Evolutionary conservation across 164 flowering plant genomes (phyloP), one percentile per base, ranked within the genome.

Genomic region (Tetracentron sinense): DNA sequence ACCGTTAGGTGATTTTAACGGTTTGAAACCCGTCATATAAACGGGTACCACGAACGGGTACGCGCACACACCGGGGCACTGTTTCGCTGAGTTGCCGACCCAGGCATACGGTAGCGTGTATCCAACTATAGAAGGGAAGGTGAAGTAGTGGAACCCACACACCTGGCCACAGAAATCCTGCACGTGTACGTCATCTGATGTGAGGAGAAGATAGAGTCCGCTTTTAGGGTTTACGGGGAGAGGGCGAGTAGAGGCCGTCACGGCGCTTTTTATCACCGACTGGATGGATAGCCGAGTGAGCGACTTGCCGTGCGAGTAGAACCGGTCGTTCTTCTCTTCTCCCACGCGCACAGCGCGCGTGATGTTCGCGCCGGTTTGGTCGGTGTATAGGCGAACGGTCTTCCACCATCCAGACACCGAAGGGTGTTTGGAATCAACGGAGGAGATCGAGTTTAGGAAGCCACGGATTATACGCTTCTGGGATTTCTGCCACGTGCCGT

Each of bases 91-190:
- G 75, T 86, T 84, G 0, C 92, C 92, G 5, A 84, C 78, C 92
- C 92, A 86, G 1, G 92, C 92, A 84, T 77, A 86, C 23, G 92
- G 92, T 11, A n/a, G n/a, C n/a, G n/a, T n/a, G n/a, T n/a, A n/a
- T n/a, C n/a, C n/a, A n/a, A n/a, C n/a, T n/a, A n/a, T 81, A 14
- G 89, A 78, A 0, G 89, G 89, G 75, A 84, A 84, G 0, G 92
- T 86, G 71, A 86, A 84, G 54, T 84, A 84, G 72, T 86, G 92
- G 71, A 84, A 84, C 52, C 92, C 92, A 52, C 92, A 86, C 0
- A 79, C 80, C 20, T 68, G 68, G 0, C 71, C 64, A 73, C 92
- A 86, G 69, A 84, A 86, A 57, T 83, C 81, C 68, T 84, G 78
- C 0, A 86, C 86, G 74, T 72, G 69, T 28, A 86, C 92, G 66